Percentiles rank a stretch among this genome's conserved stretches.
Conservation (phyloP, 2,329 filamentous ascomycete genomes). For the Diplocarpon rosae region DNA sequence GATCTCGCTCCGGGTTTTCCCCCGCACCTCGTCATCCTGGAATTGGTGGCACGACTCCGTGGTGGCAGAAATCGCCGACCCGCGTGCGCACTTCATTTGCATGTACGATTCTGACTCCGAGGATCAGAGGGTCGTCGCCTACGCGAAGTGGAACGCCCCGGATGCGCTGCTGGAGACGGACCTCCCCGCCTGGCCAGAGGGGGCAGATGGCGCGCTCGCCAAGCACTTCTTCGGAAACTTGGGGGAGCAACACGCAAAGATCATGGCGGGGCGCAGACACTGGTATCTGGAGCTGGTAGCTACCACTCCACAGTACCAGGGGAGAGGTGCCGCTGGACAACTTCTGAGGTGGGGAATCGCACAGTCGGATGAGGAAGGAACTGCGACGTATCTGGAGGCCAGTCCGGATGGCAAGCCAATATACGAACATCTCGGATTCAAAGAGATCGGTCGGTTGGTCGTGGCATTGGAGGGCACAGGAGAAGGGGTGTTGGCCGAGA, state of each 20-base stretch:
- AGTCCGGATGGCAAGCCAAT: constrained; percentile 36
- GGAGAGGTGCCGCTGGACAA: constrained; percentile 34
- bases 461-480: constrained; percentile 29
- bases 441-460: constrained; percentile 30
- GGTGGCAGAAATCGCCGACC: constrained; percentile 31
- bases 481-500: constrained; percentile 8
- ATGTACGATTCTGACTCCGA: constrained; percentile 28
- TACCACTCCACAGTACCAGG: constrained; percentile 33
- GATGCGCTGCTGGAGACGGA: constrained; percentile 16
- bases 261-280: constrained; percentile 34
- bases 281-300: constrained; percentile 39
- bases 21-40: constrained; percentile 12
- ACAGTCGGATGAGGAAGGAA: constrained; percentile 33
- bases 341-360: constrained; percentile 38
- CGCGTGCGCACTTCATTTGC: constrained; percentile 31
- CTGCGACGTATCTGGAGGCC: constrained; percentile 39
- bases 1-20: constrained; percentile 31
- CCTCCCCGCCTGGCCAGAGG: constrained; percentile 31
- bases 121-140: constrained; percentile 30
- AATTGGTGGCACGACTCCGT: constrained; percentile 30
- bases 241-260: constrained; percentile 26
- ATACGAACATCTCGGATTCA: constrained; percentile 40
- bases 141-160: constrained; percentile 37
- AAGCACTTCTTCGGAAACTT: constrained; percentile 33
- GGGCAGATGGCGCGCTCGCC: constrained; percentile 29